Percentiles rank a stretch among this genome's conserved stretches.
phyloP scores from a whole-genome alignment of 352 stramenopile species.

The Phytophthora palmivora region DNA sequence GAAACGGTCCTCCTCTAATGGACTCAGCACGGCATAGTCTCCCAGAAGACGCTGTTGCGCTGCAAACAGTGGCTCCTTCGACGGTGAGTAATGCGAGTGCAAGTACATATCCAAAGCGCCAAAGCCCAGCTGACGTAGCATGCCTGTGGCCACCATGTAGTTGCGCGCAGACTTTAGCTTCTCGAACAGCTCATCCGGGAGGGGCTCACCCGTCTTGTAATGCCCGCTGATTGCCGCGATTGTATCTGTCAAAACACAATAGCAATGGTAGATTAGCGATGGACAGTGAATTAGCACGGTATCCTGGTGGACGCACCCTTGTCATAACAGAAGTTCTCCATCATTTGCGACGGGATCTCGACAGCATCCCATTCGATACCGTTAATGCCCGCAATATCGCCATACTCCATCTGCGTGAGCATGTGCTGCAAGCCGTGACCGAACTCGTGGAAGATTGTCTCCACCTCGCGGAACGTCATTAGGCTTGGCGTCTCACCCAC shows the following conservation, averaged over 20 bases:
- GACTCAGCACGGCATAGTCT: slow-evolving; percentile 87
- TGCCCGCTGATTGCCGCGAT: slow-evolving; percentile 83
- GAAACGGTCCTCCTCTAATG: slow-evolving; percentile 96
- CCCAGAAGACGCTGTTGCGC: slow-evolving; percentile 91
- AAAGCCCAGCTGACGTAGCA: slow-evolving; percentile 97
- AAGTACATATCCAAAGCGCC: slow-evolving; percentile 90
- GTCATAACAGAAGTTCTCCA: slow-evolving; percentile 99
- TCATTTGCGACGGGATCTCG: slow-evolving; percentile 98
- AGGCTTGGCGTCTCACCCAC: slow-evolving; percentile 94
- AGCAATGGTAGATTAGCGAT: slow-evolving; percentile 8
- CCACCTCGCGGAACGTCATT: slow-evolving; percentile 98
- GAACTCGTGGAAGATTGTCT: slow-evolving; percentile 97
- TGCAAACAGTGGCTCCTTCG: slow-evolving; percentile 92
- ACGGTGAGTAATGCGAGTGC: slow-evolving; percentile 69
- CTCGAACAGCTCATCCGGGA: slow-evolving; percentile 95
- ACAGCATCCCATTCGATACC: slow-evolving; percentile 99
- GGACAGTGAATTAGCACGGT: slow-evolving; percentile 39
- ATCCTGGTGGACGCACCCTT: slow-evolving; percentile 39
- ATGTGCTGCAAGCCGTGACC: slow-evolving; percentile 99
- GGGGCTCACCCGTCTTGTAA: slow-evolving; percentile 88
- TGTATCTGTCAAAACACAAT: slow-evolving; percentile 63
- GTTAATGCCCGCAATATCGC: slow-evolving; percentile 97
- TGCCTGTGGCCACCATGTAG: slow-evolving; percentile 95
- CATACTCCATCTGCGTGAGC: slow-evolving; percentile 96
- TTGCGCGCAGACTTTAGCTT: slow-evolving; percentile 96